Evolutionary conservation across 768 basidiomycete species (phyloP).

Genomic region (Chalciporus chontae): DNA sequence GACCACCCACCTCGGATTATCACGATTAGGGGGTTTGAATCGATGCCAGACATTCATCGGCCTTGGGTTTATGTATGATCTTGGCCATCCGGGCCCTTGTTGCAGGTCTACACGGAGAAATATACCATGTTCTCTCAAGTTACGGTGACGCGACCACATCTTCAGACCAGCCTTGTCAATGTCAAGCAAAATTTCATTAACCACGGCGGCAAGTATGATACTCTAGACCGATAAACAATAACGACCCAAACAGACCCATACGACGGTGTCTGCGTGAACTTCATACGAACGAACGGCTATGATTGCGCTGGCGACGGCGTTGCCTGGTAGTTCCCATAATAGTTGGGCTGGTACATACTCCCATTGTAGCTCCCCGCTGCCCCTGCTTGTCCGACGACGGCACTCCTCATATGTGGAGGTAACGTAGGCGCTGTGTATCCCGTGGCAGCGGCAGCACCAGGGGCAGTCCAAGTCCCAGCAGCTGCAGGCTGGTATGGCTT

Average conservation of each 20-base stretch:
- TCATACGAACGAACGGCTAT: slow-evolving; percentile 4
- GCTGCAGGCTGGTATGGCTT: slow-evolving; percentile 32
- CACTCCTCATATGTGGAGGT: slow-evolving; percentile 39
- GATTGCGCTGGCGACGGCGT: slow-evolving; percentile 31
- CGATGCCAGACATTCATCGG: slow-evolving; percentile 19
- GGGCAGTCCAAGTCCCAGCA: slow-evolving; percentile 23
- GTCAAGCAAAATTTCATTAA: slow-evolving; percentile 14
- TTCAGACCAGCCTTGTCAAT: too few species aligned
- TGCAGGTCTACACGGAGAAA: too few species aligned
- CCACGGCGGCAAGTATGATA: slow-evolving; percentile 13
- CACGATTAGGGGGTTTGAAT: slow-evolving; percentile 4
- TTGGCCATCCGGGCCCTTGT: neutral
- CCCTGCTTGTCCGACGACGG: slow-evolving; percentile 23
- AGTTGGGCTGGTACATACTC: slow-evolving; percentile 27
- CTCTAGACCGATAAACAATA: slow-evolving; percentile 15
- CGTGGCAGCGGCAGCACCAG: slow-evolving; percentile 20
- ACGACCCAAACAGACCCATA: neutral
- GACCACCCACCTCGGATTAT: neutral
- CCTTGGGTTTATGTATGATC: neutral
- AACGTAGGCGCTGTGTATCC: slow-evolving; percentile 35
- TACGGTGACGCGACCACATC: too few species aligned
- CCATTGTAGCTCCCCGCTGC: slow-evolving; percentile 16
- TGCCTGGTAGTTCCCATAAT: slow-evolving; percentile 32
- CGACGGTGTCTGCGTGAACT: neutral
- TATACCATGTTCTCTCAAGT: too few species aligned